A percentile compares a stretch with the other conserved stretches of the same genome.
These are phyloP conservation scores for Vaucheria bursata DNA, from an alignment of 352 stramenopile genomes.

Conservation along the genomic window DNA sequence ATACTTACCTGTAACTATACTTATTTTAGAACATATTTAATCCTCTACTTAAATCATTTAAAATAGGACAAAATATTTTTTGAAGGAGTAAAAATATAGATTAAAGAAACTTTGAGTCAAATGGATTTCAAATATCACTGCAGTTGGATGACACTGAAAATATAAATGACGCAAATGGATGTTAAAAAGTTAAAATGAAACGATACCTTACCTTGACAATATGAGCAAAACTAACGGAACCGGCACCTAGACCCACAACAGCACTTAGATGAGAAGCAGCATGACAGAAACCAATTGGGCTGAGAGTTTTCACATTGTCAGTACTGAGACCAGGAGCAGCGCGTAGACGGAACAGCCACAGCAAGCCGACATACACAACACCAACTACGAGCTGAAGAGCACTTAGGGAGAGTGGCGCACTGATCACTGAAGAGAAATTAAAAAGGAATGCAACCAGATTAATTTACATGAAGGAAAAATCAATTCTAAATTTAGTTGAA, in stretches of 20 bases:
- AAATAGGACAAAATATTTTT: no score
- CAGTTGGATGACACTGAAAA: no score
- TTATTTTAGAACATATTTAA: no score
- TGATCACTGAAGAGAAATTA: neutral
- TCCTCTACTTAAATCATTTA: no score
- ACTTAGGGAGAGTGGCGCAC: slow-evolving; percentile 53
- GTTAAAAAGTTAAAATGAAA: no score
- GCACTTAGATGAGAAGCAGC: slow-evolving; percentile 59
- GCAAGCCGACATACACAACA: slow-evolving; percentile 40
- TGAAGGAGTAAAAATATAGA: no score
- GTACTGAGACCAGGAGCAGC: slow-evolving; percentile 61
- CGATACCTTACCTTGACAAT: slow-evolving; percentile 65
- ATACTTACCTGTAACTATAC: no score
- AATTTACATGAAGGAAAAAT: neutral
- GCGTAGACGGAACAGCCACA: slow-evolving; percentile 61
- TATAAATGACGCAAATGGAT: no score
- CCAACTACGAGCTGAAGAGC: slow-evolving; percentile 57
- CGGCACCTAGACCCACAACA: slow-evolving; percentile 68
- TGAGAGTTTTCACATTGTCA: slow-evolving; percentile 51
- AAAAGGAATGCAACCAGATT: slow-evolving; percentile 5
- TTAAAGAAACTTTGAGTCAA: no score
- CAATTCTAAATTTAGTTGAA: no score
- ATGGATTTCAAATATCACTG: no score
- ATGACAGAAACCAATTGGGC: slow-evolving; percentile 47
- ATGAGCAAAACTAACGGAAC: slow-evolving; percentile 69